Conservation (phyloP, 345 rosid genomes). For the Sonneratia caseolaris region DNA sequence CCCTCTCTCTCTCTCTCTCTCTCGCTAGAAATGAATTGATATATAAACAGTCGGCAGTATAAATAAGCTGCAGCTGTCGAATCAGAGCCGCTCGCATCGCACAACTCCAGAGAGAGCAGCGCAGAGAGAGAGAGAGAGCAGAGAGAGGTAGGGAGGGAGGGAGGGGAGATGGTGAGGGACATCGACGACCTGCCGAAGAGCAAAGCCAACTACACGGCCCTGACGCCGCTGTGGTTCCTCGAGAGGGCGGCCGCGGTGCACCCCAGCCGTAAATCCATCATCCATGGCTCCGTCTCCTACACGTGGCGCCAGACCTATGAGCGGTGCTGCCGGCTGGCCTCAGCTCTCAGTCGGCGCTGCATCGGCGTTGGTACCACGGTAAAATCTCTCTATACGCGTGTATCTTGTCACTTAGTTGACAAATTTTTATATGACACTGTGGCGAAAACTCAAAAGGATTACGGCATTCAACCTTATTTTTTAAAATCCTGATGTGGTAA, state of each 20-base stretch:
- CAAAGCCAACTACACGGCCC: constrained; percentile 67
- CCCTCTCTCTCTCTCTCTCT: no score
- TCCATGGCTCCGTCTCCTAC: constrained; percentile 56
- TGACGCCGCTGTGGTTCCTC: constrained; percentile 83
- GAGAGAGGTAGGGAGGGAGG: constrained; percentile 1
- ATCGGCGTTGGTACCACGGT: constrained; percentile 75
- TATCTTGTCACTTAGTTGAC: not conserved
- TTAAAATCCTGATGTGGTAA: no score
- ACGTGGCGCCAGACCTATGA: constrained; percentile 73
- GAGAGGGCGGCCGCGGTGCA: constrained; percentile 77
- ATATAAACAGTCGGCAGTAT: not conserved
- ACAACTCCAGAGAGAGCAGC: not conserved
- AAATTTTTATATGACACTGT: not conserved
- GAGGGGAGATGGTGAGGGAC: constrained; percentile 31
- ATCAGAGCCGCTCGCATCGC: not conserved
- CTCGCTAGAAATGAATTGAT: not conserved
- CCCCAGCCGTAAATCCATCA: constrained; percentile 50
- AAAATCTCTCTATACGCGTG: not conserved
- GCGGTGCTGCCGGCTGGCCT: constrained; percentile 80
- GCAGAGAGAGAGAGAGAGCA: no score
- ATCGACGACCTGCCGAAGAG: constrained; percentile 80
- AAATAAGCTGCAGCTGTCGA: not conserved
- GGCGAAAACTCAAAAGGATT: no score
- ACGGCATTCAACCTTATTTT: no score
- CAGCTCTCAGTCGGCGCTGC: constrained; percentile 60